Base-by-base conservation (phyloP, 495 filamentous ascomycete genomes). In the Pseudomonodictys pantanalensis region DNA sequence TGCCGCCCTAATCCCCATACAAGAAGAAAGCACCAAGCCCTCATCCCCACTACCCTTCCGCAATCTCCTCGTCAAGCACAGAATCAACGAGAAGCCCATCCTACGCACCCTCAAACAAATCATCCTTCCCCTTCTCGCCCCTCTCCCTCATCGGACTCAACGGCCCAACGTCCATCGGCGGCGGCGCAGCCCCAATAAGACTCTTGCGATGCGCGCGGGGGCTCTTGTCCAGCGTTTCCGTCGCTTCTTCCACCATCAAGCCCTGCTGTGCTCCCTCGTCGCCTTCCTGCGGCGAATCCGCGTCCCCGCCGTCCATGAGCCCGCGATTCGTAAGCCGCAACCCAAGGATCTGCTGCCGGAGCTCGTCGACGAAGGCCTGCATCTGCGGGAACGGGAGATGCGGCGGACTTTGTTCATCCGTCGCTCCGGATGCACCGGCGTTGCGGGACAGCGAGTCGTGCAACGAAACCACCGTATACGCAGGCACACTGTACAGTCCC, bases 401-500 rank as follows among this genome's bases (percentile, higher is more conserved):
- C 22, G 32, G 56, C 1, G 32, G 25, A 5, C 33, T 54, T 8
- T 28, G 26, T 29, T 45, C 58, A n/a, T n/a, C n/a, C n/a, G n/a
- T n/a, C n/a, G n/a, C n/a, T n/a, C n/a, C n/a, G n/a, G n/a, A n/a
- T n/a, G n/a, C n/a, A n/a, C n/a, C n/a, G n/a, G n/a, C n/a, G n/a
- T n/a, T n/a, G n/a, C n/a, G n/a, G n/a, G n/a, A n/a, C n/a, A n/a
- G n/a, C n/a, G n/a, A n/a, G n/a, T n/a, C n/a, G n/a, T n/a, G n/a
- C n/a, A n/a, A n/a, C n/a, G n/a, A n/a, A n/a, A n/a, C n/a, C n/a
- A n/a, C n/a, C n/a, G n/a, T n/a, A n/a, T n/a, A n/a, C n/a, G n/a
- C n/a, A n/a, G n/a, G n/a, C n/a, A n/a, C n/a, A n/a, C n/a, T n/a
- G 71, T 95, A 95, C 48, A 89, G 81, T 53, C 76, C 77, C 23